Evolutionary conservation across 495 filamentous ascomycete genomes (phyloP).

Genomic region (Jackrogersella multiformis): DNA sequence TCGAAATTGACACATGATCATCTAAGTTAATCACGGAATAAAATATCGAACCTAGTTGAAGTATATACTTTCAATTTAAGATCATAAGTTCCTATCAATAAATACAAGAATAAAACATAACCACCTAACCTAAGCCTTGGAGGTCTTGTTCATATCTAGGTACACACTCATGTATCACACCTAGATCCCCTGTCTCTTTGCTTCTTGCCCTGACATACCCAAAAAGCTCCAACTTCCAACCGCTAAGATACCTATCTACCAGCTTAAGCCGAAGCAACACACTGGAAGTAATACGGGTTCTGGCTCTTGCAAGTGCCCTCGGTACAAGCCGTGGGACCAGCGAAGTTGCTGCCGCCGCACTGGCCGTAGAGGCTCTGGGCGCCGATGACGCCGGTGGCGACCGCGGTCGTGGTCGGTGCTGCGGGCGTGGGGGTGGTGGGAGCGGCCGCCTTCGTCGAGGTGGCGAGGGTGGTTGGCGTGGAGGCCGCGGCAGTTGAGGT

Average conservation of each 20-base stretch:
- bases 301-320: conserved; percentile 56
- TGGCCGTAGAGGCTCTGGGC: conserved; percentile 57
- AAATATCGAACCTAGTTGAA: neutral
- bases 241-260: neutral
- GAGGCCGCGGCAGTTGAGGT: conserved; percentile 33
- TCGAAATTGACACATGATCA: neutral
- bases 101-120: conserved; percentile 25
- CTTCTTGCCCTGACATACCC: neutral
- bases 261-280: conserved; percentile 43
- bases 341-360: conserved; percentile 62
- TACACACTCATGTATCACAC: neutral
- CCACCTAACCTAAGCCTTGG: neutral
- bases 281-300: conserved; percentile 64
- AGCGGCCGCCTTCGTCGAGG: conserved; percentile 45
- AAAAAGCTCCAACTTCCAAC: neutral
- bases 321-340: conserved; percentile 58
- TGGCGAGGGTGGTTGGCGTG: conserved; percentile 40
- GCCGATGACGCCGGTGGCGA: conserved; percentile 43
- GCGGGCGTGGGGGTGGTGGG: conserved; percentile 47
- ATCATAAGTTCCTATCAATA: conserved; percentile 7
- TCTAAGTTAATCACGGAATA: neutral
- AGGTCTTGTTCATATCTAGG: neutral
- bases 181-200: neutral
- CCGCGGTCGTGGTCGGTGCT: conserved; percentile 41
- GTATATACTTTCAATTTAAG: conserved; percentile 13